These are phyloP conservation scores for Wickerhamiella brachini DNA, from an alignment of 805 yeast genomes.

Conservation along the genomic window DNA sequence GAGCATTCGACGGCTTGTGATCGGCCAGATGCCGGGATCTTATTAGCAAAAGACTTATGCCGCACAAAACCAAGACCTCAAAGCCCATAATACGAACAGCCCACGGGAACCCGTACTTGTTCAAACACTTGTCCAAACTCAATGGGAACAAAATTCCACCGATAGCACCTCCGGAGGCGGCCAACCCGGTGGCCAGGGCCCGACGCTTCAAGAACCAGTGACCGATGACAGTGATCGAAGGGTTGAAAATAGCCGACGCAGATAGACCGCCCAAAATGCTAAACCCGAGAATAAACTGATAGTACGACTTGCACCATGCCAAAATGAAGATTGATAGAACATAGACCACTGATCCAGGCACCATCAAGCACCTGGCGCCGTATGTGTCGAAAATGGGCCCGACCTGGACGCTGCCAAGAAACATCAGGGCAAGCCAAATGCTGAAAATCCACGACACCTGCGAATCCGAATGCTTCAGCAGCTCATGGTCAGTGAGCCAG, in stretches of 20 bases:
- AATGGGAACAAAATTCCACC: constrained; percentile 55
- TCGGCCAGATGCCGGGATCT: constrained; percentile 23
- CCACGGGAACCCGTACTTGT: constrained; percentile 44
- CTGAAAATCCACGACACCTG: constrained; percentile 58
- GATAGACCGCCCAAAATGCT: constrained; percentile 38
- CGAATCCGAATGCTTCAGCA: constrained; percentile 32
- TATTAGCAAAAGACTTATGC: constrained; percentile 25
- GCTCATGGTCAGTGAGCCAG: constrained; percentile 40
- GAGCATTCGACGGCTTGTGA: constrained; percentile 15
- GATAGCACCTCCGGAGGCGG: constrained; percentile 51
- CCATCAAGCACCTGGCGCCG: constrained; percentile 36
- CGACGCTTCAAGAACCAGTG: constrained; percentile 49
- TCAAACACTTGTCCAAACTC: constrained; percentile 33
- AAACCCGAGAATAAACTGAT: constrained; percentile 47
- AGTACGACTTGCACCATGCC: constrained; percentile 36
- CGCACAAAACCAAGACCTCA: constrained; percentile 17
- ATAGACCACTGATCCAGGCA: constrained; percentile 32
- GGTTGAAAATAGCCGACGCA: constrained; percentile 33
- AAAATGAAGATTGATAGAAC: constrained; percentile 39
- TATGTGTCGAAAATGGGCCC: constrained; percentile 45
- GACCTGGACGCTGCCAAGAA: constrained; percentile 33
- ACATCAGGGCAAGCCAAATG: constrained; percentile 25
- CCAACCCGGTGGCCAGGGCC: constrained; percentile 48
- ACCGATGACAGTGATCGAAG: constrained; percentile 39
- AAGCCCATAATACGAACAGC: constrained; percentile 38